A percentile compares a stretch with the other conserved stretches of the same genome.
Conservation (phyloP, 257 asterid genomes). For the Jacaranda copaia region DNA sequence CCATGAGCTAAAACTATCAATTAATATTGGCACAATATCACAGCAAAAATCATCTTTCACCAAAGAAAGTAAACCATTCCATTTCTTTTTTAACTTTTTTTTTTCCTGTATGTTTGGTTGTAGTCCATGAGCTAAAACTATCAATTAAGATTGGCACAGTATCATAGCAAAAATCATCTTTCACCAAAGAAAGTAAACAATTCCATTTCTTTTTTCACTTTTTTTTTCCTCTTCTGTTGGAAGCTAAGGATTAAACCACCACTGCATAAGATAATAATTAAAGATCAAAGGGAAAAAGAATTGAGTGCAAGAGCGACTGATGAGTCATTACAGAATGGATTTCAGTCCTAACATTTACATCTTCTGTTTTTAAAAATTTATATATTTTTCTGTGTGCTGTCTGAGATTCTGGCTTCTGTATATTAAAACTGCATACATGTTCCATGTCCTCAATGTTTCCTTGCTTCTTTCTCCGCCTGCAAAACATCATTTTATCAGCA, state of each 20-base stretch:
- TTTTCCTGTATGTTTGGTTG: not conserved
- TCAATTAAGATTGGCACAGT: not conserved
- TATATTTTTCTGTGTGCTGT: not conserved
- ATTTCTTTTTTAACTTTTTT: too few relatives aligned
- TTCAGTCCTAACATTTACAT: slow-evolving; percentile 14
- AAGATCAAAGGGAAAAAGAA: not conserved
- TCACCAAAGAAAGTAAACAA: not conserved
- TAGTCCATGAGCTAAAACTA: not conserved
- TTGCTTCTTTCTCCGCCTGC: slow-evolving; percentile 94
- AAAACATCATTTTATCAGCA: slow-evolving; percentile 25
- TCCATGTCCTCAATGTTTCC: slow-evolving; percentile 51
- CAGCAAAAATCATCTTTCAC: not conserved
- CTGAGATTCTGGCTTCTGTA: not conserved
- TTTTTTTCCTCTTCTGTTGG: too few relatives aligned
- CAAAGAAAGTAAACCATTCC: not conserved
- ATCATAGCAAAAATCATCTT: not conserved
- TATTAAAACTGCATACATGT: not conserved
- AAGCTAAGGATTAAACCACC: not conserved
- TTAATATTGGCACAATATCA: not conserved
- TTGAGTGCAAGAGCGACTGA: not conserved
- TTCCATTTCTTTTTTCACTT: too few relatives aligned
- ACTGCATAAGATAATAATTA: not conserved
- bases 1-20: not conserved
- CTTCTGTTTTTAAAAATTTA: not conserved
- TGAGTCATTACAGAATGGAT: slow-evolving; percentile 19